Evolutionary conservation across 345 rosid species (phyloP), one percentile per base, ranked within the genome.

Genomic region (Citrus cavaleriei): DNA sequence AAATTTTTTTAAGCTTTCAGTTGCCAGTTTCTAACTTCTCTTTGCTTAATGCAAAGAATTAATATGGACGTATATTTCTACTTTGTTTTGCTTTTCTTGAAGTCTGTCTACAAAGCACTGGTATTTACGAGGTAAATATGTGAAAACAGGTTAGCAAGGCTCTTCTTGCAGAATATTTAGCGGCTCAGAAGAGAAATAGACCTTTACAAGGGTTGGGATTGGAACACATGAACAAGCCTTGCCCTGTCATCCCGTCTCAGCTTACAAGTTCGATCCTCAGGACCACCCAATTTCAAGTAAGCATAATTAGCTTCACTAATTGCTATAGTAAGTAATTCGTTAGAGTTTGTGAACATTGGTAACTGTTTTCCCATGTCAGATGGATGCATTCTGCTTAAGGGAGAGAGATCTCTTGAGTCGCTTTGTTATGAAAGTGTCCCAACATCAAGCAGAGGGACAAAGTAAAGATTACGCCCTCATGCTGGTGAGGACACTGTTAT

Each of bases 101-200:
- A 24, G 34, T 30, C 24, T 49, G 8, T 77, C n/a, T 75, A 24
- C 79, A 27, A 74, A 74, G 24, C 68, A 35, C 21, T 79, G 76
- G n/a, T 66, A 61, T 32, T 70, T 75, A 40, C 40, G 61, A 68
- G 72, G 61, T 75, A 22, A 63, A 30, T 62, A 24, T 71, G 77
- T 80, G 22, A 66, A 57, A 57, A 65, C 88, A 96, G 99, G 92
- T 93, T 78, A 90, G 99, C 89, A 96, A 93, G 84, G 93, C 99
- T 4, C 97, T 96, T 46, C 84, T 92, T 79, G 90, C 85, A n/a
- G 98, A 90, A 81, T 92, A 89, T 86, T 24, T 87, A 32, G 86
- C 86, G 1, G 90, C 91, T 71, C 82, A 78, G 84, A 96, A 91
- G 89, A 90, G 80, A 84, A 92, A 90, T 7, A 87, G 84, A 77